Base-by-base conservation (phyloP, 164 flowering plant species). In the Magnolia officinalis region DNA sequence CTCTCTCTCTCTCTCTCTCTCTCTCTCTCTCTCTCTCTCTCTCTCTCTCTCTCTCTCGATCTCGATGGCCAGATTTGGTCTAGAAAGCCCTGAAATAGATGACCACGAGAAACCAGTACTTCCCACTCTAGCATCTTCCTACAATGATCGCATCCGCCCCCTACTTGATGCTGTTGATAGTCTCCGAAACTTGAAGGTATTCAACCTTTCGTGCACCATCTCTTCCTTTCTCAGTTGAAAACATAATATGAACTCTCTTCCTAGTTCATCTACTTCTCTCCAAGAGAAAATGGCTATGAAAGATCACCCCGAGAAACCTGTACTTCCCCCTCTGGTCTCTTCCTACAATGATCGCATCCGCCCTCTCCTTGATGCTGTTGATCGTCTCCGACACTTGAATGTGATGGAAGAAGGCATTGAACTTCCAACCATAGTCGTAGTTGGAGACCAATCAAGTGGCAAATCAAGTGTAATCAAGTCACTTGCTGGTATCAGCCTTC, bases 401-500 rank as follows among this genome's bases (percentile, higher is more conserved):
- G 79, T 72, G 75, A 77, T 72, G 75, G 65, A 72, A 31, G 79
- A 72, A 66, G 79, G 75, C 49, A 77, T 77, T 58, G 50, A 64
- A 26, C 75, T 77, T 6, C 79, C 79, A 4, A 72, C 79, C 75
- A 77, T 72, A 19, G 79, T 77, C 31, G 79, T 77, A 8, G 75
- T 77, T 2, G 79, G 79, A 29, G 75, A 77, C 24, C 79, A 77
- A 26, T 77, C 79, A 6, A 64, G 75, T 37, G 75, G 79, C 7
- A 77, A 77, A 26, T 77, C 75, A 18, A 77, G 79, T 16, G 79
- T 77, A 3, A 71, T 77, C 11, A 75, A 77, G 71, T 77, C 79
- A 16, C 70, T 77, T 18, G 75, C 71, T 8, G 75, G 75, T 1
- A 77, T 77, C 10, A 77, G 75, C 75, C 71, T 77, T 14, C 79